phyloP scores from a whole-genome alignment of 345 rosid species.

The Eucalyptus pauciflora region DNA sequence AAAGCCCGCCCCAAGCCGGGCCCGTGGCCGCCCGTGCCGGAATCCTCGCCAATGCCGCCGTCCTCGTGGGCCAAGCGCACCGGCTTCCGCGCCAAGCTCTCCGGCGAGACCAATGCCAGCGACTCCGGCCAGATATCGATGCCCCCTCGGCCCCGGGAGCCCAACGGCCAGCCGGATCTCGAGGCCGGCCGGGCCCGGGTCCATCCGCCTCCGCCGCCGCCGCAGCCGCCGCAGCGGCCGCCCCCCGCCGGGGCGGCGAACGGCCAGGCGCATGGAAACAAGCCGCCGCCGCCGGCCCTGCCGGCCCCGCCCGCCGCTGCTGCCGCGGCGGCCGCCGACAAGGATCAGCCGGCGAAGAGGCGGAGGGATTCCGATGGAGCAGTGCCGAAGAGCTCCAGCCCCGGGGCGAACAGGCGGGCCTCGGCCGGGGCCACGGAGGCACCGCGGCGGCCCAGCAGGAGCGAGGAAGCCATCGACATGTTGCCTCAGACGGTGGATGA shows the following conservation, averaged over 20 bases:
- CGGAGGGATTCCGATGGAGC: slow-evolving; percentile 85
- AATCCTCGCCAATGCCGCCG: slow-evolving; percentile 70
- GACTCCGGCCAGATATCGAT: slow-evolving; percentile 62
- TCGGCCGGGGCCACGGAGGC: slow-evolving; percentile 15
- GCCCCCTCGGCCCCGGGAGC: slow-evolving; percentile 34
- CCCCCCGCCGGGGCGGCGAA: background rate
- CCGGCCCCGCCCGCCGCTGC: background rate
- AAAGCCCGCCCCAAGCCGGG: slow-evolving; percentile 64
- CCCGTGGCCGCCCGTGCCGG: slow-evolving; percentile 68
- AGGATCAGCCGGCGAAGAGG: slow-evolving; percentile 61
- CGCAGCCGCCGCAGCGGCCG: background rate
- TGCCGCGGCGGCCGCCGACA: background rate
- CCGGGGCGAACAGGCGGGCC: slow-evolving; percentile 31
- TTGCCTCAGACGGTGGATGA: slow-evolving; percentile 56
- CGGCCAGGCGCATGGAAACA: slow-evolving; percentile 12
- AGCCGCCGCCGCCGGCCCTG: slow-evolving; percentile 4
- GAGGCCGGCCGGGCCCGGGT: slow-evolving; percentile 49
- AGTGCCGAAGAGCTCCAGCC: slow-evolving; percentile 33
- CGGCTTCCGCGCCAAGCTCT: slow-evolving; percentile 90
- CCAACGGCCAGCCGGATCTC: slow-evolving; percentile 47
- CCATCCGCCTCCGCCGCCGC: background rate
- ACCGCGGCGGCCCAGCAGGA: slow-evolving; percentile 46
- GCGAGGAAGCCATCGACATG: slow-evolving; percentile 46
- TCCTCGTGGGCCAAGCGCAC: slow-evolving; percentile 94
- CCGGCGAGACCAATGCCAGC: slow-evolving; percentile 80